Conservation (phyloP, 441 rosid genomes). For the Populus hybrid region DNA sequence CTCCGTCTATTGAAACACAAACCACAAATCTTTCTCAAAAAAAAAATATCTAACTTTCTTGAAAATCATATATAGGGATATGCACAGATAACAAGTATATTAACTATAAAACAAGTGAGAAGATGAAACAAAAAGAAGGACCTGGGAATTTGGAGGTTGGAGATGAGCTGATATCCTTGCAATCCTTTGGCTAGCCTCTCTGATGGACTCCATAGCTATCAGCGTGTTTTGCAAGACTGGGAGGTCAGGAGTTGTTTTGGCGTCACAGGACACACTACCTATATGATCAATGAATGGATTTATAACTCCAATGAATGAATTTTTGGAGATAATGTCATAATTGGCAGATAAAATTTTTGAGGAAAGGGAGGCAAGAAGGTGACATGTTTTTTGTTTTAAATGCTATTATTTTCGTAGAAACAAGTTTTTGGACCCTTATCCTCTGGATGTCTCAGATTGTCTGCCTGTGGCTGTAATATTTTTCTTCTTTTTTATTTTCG, state of each 20-base stretch:
- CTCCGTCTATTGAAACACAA: conserved; percentile 25
- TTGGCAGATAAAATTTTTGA: conserved; percentile 13
- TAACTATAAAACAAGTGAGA: not conserved
- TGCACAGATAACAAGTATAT: not conserved
- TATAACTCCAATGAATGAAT: conserved; percentile 9
- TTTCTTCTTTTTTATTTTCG: not conserved
- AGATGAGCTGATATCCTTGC: conserved; percentile 70
- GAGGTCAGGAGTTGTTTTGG: not conserved
- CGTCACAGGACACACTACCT: not conserved
- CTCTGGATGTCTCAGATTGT: conserved; percentile 16
- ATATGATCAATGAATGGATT: conserved; percentile 4
- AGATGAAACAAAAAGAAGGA: conserved; percentile 4
- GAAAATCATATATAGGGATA: not conserved
- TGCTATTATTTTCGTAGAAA: conserved; percentile 36
- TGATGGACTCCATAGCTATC: conserved; percentile 46
- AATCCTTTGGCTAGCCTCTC: conserved; percentile 51
- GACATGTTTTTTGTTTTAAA: conserved; percentile 22
- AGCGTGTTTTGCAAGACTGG: not conserved
- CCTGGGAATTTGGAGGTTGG: conserved; percentile 45
- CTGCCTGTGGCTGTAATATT: conserved; percentile 27
- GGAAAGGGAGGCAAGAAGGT: conserved; percentile 38
- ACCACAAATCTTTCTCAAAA: not conserved
- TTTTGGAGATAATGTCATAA: conserved; percentile 12
- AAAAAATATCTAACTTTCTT: not conserved
- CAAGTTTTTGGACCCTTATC: conserved; percentile 36